Evolutionary conservation across 2,329 filamentous ascomycete species (phyloP), one percentile per base, ranked within the genome.

Genomic region (Coniochaeta pulveracea): DNA sequence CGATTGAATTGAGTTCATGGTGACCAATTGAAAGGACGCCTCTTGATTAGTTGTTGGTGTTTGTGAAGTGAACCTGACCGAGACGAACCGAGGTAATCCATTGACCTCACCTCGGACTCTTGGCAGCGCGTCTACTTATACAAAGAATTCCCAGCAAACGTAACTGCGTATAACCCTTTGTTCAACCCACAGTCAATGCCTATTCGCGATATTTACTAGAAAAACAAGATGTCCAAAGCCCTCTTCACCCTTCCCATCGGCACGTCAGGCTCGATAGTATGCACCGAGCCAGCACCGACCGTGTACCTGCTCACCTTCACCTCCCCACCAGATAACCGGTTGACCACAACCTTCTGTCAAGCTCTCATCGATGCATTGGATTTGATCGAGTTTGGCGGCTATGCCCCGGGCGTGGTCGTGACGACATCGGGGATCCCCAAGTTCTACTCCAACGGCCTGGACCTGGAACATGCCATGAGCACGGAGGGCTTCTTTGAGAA

Each of bases 361-460:
- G 67, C 82, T 10, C 56, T 89, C 23, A 60, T 83, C 19, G 61
- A 76, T 9, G 79, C 82, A 4, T 73, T 91, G 40, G 82, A 91
- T 57, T 74, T 84, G 15, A 59, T 91, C 47, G 79, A 86, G 54
- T 69, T 76, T 38, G 66, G 66, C 34, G 46, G 51, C 30, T 66
- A 80, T 46, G 64, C 71, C 1, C 69, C 70, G n/a, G 84, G 84
- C 34, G 82, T 88, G 5, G 65, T 91, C 10, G 62, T 88, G 37
- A 89, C 83, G 5, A 89, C 83, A 0, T 82, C 76, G 26, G 72
- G 67, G 30, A 80, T 88, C 37, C 52, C 63, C 33, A 91, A 91
- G 50, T 89, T 89, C 64, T 91, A 81, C 61, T 79, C 71, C 53
- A 89, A 89, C 57, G 84, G 84, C 0, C 67, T 91, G n/a, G 81